phyloP scores from a whole-genome alignment of 1,284 basidiomycete genomes.

The Mycena citricolor region DNA sequence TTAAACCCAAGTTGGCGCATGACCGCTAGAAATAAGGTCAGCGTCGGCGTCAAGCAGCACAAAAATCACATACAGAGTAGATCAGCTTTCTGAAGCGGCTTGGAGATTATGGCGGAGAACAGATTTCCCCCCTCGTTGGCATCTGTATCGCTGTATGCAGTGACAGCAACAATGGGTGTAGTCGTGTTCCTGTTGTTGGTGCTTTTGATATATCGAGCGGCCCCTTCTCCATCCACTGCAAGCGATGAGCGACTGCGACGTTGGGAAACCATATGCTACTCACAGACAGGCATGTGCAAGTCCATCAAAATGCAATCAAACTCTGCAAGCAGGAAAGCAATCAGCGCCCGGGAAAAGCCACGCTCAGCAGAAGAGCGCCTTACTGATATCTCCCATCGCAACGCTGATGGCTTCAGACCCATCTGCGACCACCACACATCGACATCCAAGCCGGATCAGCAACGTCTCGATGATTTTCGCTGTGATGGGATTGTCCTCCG shows the following conservation, averaged over 20 bases:
- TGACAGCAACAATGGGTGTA: slow-evolving; percentile 91
- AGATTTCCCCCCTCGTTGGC: slow-evolving; percentile 68
- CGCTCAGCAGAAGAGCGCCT: slow-evolving; percentile 39
- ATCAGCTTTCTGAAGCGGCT: slow-evolving; percentile 86
- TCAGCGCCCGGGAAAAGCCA: slow-evolving; percentile 22
- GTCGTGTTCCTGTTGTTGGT: slow-evolving; percentile 89
- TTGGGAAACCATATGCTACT: slow-evolving; percentile 36
- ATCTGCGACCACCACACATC: slow-evolving; percentile 91
- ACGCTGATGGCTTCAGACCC: slow-evolving; percentile 96
- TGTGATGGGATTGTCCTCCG: slow-evolving; percentile 97
- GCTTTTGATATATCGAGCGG: slow-evolving; percentile 90
- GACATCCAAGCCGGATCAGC: slow-evolving; percentile 88
- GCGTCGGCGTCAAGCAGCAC: slow-evolving; percentile 5
- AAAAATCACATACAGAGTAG: slow-evolving; percentile 48
- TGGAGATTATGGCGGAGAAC: slow-evolving; percentile 84
- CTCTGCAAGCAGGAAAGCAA: slow-evolving; percentile 44
- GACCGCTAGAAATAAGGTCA: slow-evolving; percentile 41
- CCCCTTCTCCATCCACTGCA: slow-evolving; percentile 86
- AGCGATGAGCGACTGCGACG: slow-evolving; percentile 23
- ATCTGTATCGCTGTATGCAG: slow-evolving; percentile 76
- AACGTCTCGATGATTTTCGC: slow-evolving; percentile 95
- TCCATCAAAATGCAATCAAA: slow-evolving; percentile 91
- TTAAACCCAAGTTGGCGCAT: slow-evolving; percentile 88
- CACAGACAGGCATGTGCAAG: slow-evolving; percentile 84
- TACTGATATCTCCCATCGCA: slow-evolving; percentile 96